Evolutionary conservation across 306 rosid genomes (phyloP).

Genomic region (Adenanthera pavonina): DNA sequence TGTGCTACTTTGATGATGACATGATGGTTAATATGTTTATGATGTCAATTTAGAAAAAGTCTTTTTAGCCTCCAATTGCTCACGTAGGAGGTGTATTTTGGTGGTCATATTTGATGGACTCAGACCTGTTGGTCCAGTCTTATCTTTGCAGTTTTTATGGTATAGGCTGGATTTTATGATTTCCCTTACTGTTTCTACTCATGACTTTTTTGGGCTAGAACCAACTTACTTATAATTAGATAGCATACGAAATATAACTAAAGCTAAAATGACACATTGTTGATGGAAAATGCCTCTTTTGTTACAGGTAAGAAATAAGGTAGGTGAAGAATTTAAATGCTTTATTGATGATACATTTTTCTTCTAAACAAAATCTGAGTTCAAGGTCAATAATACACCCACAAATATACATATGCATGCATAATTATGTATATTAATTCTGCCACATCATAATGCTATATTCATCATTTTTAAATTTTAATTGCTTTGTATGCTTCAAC

Average conservation of each 20-base stretch:
- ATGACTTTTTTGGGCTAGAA: conserved; percentile 4
- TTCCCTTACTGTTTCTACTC: conserved; percentile 11
- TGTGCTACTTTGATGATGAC: conserved; percentile 33
- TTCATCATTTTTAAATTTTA: conserved; percentile 5
- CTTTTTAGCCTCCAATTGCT: neutral
- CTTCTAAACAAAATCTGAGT: conserved; percentile 13
- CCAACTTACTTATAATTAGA: conserved; percentile 16
- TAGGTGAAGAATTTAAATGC: conserved; percentile 30
- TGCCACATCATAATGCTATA: neutral
- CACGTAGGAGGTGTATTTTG: conserved; percentile 4
- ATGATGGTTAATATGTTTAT: neutral
- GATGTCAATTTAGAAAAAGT: neutral
- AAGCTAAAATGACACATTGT: conserved; percentile 10
- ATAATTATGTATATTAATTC: neutral
- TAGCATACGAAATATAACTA: conserved; percentile 19
- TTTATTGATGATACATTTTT: neutral
- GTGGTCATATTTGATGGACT: conserved; percentile 17
- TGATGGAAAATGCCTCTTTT: conserved; percentile 17
- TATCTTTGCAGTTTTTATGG: conserved; percentile 31
- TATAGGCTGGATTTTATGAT: conserved; percentile 14
- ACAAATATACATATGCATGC: neutral
- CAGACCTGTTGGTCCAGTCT: conserved; percentile 2
- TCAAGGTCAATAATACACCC: neutral
- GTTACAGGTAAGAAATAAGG: conserved; percentile 16
- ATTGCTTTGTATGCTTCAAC: conserved; percentile 24